Conservation (phyloP, 2,329 filamentous ascomycete species). For the Leptographium wingfieldii region DNA sequence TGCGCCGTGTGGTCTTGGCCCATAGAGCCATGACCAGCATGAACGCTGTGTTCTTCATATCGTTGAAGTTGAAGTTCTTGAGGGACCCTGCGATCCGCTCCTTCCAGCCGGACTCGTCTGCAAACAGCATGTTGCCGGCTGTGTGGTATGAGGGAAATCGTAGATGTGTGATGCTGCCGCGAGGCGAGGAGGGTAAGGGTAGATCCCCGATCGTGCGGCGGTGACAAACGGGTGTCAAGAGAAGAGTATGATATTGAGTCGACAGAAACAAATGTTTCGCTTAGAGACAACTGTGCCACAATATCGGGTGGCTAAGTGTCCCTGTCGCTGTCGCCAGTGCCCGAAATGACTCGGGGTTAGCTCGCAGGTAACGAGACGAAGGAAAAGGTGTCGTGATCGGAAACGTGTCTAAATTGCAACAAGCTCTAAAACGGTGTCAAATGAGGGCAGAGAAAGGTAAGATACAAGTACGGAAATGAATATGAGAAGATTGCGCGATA, state of each 20-base stretch:
- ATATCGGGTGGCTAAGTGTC: background rate
- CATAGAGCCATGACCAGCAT: slow-evolving; percentile 17
- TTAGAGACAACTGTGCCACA: background rate
- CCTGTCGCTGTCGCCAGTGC: background rate
- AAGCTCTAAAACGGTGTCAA: background rate
- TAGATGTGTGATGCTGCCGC: background rate
- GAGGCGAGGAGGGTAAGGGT: background rate
- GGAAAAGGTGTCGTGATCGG: background rate
- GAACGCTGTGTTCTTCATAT: slow-evolving; percentile 4
- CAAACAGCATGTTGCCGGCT: background rate
- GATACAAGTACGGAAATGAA: background rate
- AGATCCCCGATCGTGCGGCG: background rate
- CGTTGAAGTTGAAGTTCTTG: slow-evolving; percentile 4
- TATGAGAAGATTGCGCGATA: background rate
- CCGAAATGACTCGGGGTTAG: background rate
- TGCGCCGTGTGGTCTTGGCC: slow-evolving; percentile 22
- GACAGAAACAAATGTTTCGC: background rate
- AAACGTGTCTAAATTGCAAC: background rate
- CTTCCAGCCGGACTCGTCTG: background rate
- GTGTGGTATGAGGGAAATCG: background rate
- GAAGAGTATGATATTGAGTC: background rate
- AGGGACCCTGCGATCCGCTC: background rate
- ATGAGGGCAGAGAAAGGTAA: background rate
- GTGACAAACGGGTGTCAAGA: background rate
- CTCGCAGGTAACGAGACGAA: background rate